phyloP scores from a whole-genome alignment of 176 grass and related monocot species.

The Zea luxurians region DNA sequence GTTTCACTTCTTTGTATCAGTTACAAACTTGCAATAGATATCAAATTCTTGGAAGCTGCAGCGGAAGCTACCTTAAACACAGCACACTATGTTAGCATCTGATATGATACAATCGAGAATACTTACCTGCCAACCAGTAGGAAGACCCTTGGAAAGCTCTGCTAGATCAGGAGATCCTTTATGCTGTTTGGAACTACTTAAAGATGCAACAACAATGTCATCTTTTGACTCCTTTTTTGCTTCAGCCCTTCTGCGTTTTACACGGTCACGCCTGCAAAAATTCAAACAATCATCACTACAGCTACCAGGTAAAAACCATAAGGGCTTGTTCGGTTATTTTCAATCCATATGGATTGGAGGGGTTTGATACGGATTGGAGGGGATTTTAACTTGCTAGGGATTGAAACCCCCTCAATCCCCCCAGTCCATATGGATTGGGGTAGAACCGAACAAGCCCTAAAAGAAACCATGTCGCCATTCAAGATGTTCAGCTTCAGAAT shows the following conservation, averaged over 20 bases:
- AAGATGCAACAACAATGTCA: slow-evolving; percentile 1
- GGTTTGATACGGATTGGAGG: too few relatives aligned
- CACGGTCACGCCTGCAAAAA: slow-evolving; percentile 68
- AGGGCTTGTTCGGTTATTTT: too few relatives aligned
- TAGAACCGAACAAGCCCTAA: too few relatives aligned
- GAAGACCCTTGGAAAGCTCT: slow-evolving; percentile 78
- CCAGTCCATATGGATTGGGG: too few relatives aligned
- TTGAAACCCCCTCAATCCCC: too few relatives aligned
- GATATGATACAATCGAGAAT: not conserved
- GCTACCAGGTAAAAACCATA: not conserved
- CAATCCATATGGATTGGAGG: too few relatives aligned
- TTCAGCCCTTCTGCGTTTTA: slow-evolving; percentile 76
- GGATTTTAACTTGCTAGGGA: too few relatives aligned
- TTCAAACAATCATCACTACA: slow-evolving; percentile 19
- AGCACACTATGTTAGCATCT: not conserved
- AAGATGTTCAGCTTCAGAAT: not conserved
- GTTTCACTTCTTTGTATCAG: not conserved
- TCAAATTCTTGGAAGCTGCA: not conserved
- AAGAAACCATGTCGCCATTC: not conserved
- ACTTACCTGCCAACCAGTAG: slow-evolving; percentile 81
- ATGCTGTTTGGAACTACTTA: slow-evolving; percentile 23
- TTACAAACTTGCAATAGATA: not conserved
- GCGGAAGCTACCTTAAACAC: not conserved
- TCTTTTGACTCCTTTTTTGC: slow-evolving; percentile 42
- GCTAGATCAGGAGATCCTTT: slow-evolving; percentile 58